Conservation (phyloP, 495 filamentous ascomycete genomes). For the Sabuloglossum arenarium region DNA sequence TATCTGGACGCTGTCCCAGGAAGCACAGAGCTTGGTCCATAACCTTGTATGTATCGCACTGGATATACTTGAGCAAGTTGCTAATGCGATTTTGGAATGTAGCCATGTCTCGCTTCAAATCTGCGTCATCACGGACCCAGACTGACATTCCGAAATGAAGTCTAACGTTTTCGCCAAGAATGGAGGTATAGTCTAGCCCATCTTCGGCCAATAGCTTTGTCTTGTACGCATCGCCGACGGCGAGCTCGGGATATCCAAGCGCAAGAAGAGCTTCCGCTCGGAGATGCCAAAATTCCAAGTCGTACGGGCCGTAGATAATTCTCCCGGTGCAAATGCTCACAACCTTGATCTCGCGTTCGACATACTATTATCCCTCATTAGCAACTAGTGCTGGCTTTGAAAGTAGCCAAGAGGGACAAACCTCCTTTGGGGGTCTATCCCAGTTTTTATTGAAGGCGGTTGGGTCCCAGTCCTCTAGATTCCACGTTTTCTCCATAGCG, state of each 20-base stretch:
- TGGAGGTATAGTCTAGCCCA: background rate
- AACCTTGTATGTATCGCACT: background rate
- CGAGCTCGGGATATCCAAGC: slow-evolving; percentile 10
- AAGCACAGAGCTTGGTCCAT: background rate
- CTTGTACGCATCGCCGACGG: slow-evolving; percentile 10
- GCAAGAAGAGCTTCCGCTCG: slow-evolving; percentile 1
- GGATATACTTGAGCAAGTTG: background rate
- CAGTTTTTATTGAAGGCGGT: background rate
- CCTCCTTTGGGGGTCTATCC: background rate
- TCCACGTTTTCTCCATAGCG: background rate
- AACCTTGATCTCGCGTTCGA: background rate
- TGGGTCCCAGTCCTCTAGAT: background rate
- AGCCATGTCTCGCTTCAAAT: too few species aligned
- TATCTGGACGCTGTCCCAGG: too few species aligned
- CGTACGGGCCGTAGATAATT: background rate
- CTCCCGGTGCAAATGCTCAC: background rate
- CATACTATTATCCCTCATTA: background rate
- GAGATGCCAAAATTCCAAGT: slow-evolving; percentile 2
- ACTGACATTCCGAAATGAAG: slow-evolving; percentile 4
- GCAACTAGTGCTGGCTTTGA: too few species aligned
- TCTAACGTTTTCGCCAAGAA: background rate
- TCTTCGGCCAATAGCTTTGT: slow-evolving; percentile 1
- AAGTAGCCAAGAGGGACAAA: background rate
- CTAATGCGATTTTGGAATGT: background rate
- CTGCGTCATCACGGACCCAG: slow-evolving; percentile 12